Evolutionary conservation across 345 rosid genomes (phyloP).

Genomic region (Citrus reticulata): DNA sequence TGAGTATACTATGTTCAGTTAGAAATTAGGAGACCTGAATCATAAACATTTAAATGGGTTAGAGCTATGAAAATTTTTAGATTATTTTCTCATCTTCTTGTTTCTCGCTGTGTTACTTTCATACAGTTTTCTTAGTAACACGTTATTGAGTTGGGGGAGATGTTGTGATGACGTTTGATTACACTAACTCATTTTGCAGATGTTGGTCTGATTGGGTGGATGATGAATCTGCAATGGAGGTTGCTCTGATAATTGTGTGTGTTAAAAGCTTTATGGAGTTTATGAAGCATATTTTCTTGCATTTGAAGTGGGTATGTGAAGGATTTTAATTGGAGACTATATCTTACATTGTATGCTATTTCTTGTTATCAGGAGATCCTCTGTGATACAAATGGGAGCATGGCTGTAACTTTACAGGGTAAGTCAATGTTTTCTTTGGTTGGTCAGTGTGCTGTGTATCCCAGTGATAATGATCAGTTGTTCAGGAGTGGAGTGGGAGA

Average conservation of each 20-base stretch:
- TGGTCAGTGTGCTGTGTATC: constrained; percentile 44
- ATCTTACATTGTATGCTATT: constrained; percentile 1
- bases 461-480: constrained; percentile 18
- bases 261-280: neutral
- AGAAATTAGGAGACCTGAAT: neutral
- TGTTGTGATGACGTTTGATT: neutral
- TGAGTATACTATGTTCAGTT: no score
- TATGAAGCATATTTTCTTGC: neutral
- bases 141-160: neutral
- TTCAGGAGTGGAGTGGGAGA: constrained; percentile 24
- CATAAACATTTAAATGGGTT: neutral
- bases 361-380: constrained; percentile 50
- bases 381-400: constrained; percentile 37
- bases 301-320: neutral
- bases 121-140: neutral
- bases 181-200: neutral
- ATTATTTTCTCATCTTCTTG: neutral
- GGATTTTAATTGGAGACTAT: neutral
- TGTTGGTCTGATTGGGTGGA: no score
- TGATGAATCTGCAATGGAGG: neutral
- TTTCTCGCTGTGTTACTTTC: neutral
- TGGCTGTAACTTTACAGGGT: constrained; percentile 55
- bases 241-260: neutral
- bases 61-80: no score
- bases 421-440: constrained; percentile 51